Base-by-base conservation (phyloP, 2,329 filamentous ascomycete species). In the Clathrospora elynae region DNA sequence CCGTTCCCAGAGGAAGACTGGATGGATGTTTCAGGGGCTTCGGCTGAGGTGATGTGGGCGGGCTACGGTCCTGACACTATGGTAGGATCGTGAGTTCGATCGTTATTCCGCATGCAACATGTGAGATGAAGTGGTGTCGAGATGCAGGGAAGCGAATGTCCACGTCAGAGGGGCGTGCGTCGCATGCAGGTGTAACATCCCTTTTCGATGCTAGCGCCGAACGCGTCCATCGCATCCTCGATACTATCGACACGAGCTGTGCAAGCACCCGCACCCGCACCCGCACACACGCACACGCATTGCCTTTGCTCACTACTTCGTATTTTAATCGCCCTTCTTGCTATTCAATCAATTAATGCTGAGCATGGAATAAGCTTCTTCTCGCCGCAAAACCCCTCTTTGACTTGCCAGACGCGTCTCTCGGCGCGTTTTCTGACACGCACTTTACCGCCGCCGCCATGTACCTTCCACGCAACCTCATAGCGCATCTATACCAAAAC, bases 391-490 rank as follows among this genome's bases (percentile, higher is more conserved):
- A 47, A 33, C 31, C 28, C 42, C 38, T 34, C 45, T 34, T 39
- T 23, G 55, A 46, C 33, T 46, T 49, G 18, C 53, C 44, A 44
- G 35, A 66, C 64, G 61, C 61, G 62, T 64, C 57, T 47, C 33
- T 23, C 39, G 22, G 44, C 55, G 59, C 52, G 53, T 53, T 38
- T 53, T 34, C 37, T 42, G 30, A 37, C 35, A 23, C 20, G 20
- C 36, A 52, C 29, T 23, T 17, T 41, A 42, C 43, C 36, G 39
- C 41, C 35, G 37, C 44, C 37, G 43, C 41, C 41, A 99, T 99
- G 93, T 95, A 96, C 85, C 86, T 99, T 53, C 93, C 92, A 64
- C 88, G 93, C 55, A 81, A 83, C 54, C 80, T 96, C 53, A 87
- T 97, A 67, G 88, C 90, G 35, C 91, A 92, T 61, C 84, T 97